Evolutionary conservation across 805 yeast genomes (phyloP), one percentile per base, ranked within the genome.

Genomic region (Saturnispora bothae): DNA sequence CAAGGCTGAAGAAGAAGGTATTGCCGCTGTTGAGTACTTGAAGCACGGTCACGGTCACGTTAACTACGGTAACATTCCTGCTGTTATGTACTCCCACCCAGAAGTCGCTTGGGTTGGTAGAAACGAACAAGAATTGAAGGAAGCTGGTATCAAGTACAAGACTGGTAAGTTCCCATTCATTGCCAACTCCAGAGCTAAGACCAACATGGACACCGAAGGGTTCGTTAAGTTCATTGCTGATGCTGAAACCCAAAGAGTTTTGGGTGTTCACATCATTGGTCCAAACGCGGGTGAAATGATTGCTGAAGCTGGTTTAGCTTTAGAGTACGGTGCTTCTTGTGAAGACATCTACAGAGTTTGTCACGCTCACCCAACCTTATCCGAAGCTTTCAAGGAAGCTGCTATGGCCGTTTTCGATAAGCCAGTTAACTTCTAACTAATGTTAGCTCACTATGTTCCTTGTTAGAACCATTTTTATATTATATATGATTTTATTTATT

Each of bases 91-190:
- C 73, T 80, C 97, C 35, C 96, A 86, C 67, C 99, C 99, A 48
- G 99, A 92, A 71, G 96, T 92, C 51, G 97, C 97, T 38, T 92
- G 98, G 98, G 95, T 83, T 51, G 99, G 99, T 53, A 83, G 83
- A 66, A 83, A 78, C 57, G 99, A 92, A 36, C 44, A 48, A 38
- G 48, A 48, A 37, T 41, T 48, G 18, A 48, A 48, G 72, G 88
- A 73, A 52, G 85, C 85, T 53, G 96, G 96, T 52, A 76, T 86
- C 63, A 72, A 79, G 53, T 92, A 82, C 76, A 88, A 81, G 65
- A 74, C 83, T 44, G 99, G 99, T 60, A 92, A 92, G 68, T 92
- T 89, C 86, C 95, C 97, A 61, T 92, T 92, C 71, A 72, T 85
- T 56, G 99, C 99, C 53, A 92, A 92, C 77, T 92, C 98, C 38